A percentile compares a stretch with the other conserved stretches of the same genome.
Evolutionary conservation across 208 protist species (phyloP).

Genomic region (Novymonas esmeraldas): DNA sequence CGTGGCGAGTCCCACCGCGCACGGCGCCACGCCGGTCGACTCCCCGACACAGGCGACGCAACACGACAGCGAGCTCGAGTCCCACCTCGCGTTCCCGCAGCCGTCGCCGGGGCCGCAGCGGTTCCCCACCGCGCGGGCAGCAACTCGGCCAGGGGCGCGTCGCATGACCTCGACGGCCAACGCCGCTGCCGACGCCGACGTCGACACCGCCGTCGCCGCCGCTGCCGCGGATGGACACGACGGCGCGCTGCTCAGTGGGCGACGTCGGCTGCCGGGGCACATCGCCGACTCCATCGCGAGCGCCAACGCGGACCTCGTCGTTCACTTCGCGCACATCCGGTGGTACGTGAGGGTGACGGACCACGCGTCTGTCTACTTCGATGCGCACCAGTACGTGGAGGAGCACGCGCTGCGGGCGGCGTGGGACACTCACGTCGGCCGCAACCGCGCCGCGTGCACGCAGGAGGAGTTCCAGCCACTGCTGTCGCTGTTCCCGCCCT

Average conservation of each 20-base stretch:
- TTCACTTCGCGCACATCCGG: conserved; percentile 66
- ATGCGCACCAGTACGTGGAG: conserved; percentile 43
- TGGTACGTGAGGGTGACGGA: conserved; percentile 61
- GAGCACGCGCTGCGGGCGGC: conserved; percentile 54
- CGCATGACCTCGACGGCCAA: neutral
- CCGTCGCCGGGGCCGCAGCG: neutral
- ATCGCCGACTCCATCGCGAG: conserved; percentile 23
- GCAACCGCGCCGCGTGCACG: conserved; percentile 58
- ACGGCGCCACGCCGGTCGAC: too few species aligned
- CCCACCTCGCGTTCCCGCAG: neutral
- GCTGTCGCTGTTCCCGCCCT: conserved; percentile 58
- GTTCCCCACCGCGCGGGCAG: neutral
- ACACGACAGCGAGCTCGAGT: conserved; percentile 3
- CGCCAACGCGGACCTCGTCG: conserved; percentile 48
- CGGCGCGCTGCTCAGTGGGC: conserved; percentile 16
- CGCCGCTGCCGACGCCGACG: neutral
- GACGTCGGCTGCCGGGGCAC: conserved; percentile 28
- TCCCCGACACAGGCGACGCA: conserved; percentile 1
- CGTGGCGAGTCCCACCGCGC: neutral
- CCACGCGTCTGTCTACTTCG: conserved; percentile 41
- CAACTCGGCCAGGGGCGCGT: neutral
- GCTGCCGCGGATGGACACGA: conserved; percentile 16
- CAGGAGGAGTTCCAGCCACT: conserved; percentile 51
- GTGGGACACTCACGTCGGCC: conserved; percentile 67
- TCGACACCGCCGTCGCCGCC: neutral